A percentile compares a stretch with the other conserved stretches of the same genome.
Evolutionary conservation across 495 filamentous ascomycete genomes (phyloP).

Genomic region (Neurospora africana): DNA sequence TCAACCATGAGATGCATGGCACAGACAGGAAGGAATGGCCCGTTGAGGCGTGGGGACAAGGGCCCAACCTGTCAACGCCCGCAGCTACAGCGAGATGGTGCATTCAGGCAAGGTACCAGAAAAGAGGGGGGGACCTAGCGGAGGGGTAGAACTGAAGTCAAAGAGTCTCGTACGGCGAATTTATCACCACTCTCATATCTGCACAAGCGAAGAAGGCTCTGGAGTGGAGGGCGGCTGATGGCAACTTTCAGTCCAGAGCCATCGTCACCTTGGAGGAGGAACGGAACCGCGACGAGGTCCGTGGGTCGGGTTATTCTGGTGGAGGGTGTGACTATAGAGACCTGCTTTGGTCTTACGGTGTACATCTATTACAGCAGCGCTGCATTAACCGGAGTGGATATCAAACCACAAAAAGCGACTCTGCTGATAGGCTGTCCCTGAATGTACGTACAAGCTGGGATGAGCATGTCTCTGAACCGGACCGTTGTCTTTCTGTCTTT

Average conservation of each 20-base stretch:
- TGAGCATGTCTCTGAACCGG: neutral
- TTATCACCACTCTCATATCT: neutral
- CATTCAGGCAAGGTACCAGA: neutral
- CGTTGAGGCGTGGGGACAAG: conserved; percentile 9
- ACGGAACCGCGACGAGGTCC: neutral
- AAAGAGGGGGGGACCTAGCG: neutral
- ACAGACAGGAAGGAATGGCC: neutral
- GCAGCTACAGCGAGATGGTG: neutral
- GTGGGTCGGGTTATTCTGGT: neutral
- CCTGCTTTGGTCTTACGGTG: neutral
- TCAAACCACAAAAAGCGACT: neutral
- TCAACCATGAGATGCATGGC: neutral
- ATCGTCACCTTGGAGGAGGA: neutral
- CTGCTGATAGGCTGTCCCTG: neutral
- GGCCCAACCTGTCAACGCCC: neutral
- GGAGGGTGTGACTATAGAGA: neutral
- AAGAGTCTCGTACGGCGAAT: neutral
- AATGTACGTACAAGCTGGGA: neutral
- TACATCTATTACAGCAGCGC: neutral
- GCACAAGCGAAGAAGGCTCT: neutral
- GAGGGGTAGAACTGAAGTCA: neutral
- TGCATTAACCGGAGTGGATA: neutral
- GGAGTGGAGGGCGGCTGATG: neutral
- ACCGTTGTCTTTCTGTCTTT: neutral
- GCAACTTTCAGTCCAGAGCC: neutral